Evolutionary conservation across 352 stramenopile species (phyloP).

Genomic region (Globisporangium polare): DNA sequence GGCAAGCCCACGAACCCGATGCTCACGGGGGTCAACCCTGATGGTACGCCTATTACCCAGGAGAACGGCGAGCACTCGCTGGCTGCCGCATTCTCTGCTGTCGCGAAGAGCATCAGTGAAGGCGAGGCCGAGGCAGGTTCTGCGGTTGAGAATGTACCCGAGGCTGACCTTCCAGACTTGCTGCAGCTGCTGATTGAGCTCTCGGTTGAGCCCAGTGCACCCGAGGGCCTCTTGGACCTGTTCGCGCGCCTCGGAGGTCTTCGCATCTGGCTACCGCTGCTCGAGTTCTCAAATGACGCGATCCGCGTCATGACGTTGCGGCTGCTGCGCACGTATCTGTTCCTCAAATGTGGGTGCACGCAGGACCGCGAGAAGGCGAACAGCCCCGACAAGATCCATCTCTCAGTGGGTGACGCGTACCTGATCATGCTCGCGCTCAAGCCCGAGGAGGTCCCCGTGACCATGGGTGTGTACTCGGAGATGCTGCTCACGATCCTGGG

Average conservation of each 20-base stretch:
- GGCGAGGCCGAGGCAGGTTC: conserved; percentile 64
- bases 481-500: conserved; percentile 71
- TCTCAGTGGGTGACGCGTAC: conserved; percentile 74
- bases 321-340: conserved; percentile 74
- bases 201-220: conserved; percentile 65
- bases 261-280: conserved; percentile 75
- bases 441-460: conserved; percentile 52
- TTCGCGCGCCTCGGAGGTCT: conserved; percentile 75
- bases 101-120: conserved; percentile 55
- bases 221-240: conserved; percentile 62
- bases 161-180: conserved; percentile 68
- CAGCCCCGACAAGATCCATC: conserved; percentile 65
- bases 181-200: conserved; percentile 77
- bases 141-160: conserved; percentile 70
- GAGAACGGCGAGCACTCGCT: conserved; percentile 37
- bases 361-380: conserved; percentile 62
- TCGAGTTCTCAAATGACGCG: conserved; percentile 69
- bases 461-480: conserved; percentile 80
- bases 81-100: conserved; percentile 33
- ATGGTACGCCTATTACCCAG: conserved; percentile 49
- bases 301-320: conserved; percentile 81
- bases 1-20: conserved; percentile 75
- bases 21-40: conserved; percentile 55
- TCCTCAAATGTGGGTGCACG: conserved; percentile 66
- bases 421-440: conserved; percentile 82